Percentiles rank a stretch among this genome's conserved stretches.
phyloP scores from a whole-genome alignment of 1,284 basidiomycete genomes.

The Pseudozyma pruni region DNA sequence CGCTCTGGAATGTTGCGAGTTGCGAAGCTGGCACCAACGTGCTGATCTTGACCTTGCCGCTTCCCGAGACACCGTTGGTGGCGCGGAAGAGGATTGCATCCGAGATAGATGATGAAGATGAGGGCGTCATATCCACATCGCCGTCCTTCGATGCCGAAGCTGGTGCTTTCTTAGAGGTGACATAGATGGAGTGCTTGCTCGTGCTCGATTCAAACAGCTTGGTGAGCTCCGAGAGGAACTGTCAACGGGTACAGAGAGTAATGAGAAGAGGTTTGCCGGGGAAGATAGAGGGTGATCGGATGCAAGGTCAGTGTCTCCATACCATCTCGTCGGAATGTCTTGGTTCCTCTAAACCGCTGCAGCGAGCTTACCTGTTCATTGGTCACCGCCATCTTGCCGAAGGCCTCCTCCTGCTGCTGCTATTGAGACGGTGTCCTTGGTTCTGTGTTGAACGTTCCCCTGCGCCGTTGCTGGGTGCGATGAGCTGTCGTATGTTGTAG shows the following conservation, averaged over 20 bases:
- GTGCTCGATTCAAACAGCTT: constrained; percentile 50
- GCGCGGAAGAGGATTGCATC: constrained; percentile 56
- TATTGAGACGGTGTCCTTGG: too few species aligned
- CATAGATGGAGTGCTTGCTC: constrained; percentile 58
- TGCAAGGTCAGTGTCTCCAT: background rate
- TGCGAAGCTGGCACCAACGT: constrained; percentile 50
- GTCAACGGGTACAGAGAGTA: too few species aligned
- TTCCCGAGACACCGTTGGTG: constrained; percentile 54
- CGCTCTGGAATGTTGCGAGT: constrained; percentile 42
- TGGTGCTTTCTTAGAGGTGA: constrained; percentile 51
- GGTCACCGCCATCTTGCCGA: constrained; percentile 20
- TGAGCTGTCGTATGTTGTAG: too few species aligned
- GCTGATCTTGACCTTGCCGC: constrained; percentile 52
- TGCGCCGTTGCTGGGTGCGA: background rate
- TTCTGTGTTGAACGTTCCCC: too few species aligned
- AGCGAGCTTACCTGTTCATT: constrained; percentile 32
- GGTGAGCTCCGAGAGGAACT: constrained; percentile 58
- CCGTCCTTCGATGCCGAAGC: constrained; percentile 28
- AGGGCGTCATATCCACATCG: constrained; percentile 42
- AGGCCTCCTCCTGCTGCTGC: too few species aligned
- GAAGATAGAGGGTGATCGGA: background rate
- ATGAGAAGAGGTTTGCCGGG: background rate
- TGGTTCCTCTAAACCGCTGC: background rate
- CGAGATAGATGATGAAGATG: constrained; percentile 20
- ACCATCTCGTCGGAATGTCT: background rate